Evolutionary conservation across 768 basidiomycete genomes (phyloP), one percentile per base, ranked within the genome.

Genomic region (Lentinus tigrinus): DNA sequence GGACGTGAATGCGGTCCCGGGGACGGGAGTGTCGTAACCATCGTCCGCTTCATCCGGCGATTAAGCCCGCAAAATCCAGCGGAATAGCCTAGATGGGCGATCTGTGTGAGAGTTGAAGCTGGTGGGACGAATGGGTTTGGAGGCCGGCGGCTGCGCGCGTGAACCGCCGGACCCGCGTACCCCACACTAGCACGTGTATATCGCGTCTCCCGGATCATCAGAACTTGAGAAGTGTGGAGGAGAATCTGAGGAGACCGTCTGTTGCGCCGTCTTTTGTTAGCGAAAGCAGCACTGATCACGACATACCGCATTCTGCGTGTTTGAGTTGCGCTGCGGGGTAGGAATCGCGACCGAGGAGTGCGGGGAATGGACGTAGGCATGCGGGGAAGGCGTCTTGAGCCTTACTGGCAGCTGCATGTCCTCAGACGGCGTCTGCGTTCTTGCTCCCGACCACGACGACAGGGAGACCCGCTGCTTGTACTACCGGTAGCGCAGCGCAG

Each of bases 111-210:
- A 43, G 31, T 43, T 50, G 39, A 27, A 38, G 19, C n/a, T n/a
- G 39, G 48, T 24, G 40, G 38, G 26, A 11, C 16, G 37, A 48
- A 43, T 40, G 31, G 13, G 28, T 19, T 51, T 57, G 56, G 49
- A 51, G 28, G 56, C 56, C 56, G 56, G 49, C 40, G 56, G 56
- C 24, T 21, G 46, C 10, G 54, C 39, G 46, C 46, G 46, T 24
- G 54, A 46, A 26, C 46, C 36, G 54, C 44, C 46, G 47, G 47
- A 28, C 19, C 24, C 51, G 40, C 17, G 9, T 26, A n/a, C 47
- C 55, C 55, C 55, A 43, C 21, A 24, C 7, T 11, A 24, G 36
- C 54, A 54, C 47, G 54, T 54, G 52, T 42, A 42, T 42, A 38
- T 26, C 47, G 19, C 16, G 6, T 34, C 54, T 24, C 37, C 38